phyloP scores from a whole-genome alignment of 257 asterid genomes.

The Ehretia macrophylla region DNA sequence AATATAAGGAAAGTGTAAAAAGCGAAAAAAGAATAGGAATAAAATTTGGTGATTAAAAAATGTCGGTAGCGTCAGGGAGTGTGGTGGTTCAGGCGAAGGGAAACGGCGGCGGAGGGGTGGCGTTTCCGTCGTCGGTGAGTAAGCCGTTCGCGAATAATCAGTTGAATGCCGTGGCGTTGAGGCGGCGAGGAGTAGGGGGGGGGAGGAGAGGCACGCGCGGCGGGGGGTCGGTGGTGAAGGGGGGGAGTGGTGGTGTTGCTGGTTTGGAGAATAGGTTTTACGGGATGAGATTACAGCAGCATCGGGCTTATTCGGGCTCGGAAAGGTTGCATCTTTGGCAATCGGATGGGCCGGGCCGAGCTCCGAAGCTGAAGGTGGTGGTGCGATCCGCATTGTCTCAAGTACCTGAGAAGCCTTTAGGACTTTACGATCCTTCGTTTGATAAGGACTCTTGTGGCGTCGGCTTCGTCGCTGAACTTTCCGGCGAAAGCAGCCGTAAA shows the following conservation, averaged over 20 bases:
- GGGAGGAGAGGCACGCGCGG: constrained; percentile 17
- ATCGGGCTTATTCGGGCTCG: constrained; percentile 30
- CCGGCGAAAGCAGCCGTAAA: constrained; percentile 91
- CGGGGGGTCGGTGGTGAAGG: constrained; percentile 15
- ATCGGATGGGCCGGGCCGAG: constrained; percentile 49
- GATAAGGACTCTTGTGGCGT: constrained; percentile 99
- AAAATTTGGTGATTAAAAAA: background rate
- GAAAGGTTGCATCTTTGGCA: constrained; percentile 56
- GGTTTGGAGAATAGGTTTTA: constrained; percentile 33
- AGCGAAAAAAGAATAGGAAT: no score
- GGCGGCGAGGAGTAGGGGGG: constrained; percentile 31
- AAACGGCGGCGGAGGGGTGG: constrained; percentile 17
- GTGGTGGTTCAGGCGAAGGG: constrained; percentile 33
- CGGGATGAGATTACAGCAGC: constrained; percentile 38
- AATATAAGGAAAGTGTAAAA: no score
- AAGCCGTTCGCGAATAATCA: constrained; percentile 60
- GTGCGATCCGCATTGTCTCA: constrained; percentile 67
- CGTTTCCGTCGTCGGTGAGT: constrained; percentile 8
- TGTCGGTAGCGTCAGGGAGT: background rate
- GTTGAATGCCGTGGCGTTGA: constrained; percentile 64
- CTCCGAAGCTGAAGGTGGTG: constrained; percentile 51
- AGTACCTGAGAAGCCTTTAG: constrained; percentile 95
- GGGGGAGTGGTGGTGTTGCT: constrained; percentile 30
- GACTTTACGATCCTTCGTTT: constrained; percentile 82
- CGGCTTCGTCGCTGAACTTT: constrained; percentile 95